Base-by-base conservation (phyloP, 805 yeast species). In the Cyberlindnera mrakii region DNA sequence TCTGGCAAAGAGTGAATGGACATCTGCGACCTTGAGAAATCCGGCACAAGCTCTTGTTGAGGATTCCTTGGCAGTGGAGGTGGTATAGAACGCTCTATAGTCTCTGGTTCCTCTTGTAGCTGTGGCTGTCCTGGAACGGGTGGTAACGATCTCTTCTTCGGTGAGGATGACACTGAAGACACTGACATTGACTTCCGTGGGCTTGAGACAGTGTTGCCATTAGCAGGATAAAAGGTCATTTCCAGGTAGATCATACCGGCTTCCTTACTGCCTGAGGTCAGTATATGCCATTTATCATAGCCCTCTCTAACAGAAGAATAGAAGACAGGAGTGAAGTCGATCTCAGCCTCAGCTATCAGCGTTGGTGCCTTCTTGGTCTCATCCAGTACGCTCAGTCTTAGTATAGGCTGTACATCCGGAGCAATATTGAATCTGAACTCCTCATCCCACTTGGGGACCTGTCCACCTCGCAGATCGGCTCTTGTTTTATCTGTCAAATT, bases 161-260 rank as follows among this genome's bases (percentile, higher is more conserved):
- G 31, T 5, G 49, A 35, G 23, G 30, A 35, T 16, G 15, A 30
- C 14, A n/a, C 19, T 4, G 16, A 7, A 8, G 32, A 17, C 13
- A 33, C 8, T 14, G 25, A 5, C 29, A 37, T 30, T 37, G 34
- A 17, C 10, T 17, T 37, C 20, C 13, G 39, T 10, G 39, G 17
- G 16, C 25, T n/a, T n/a, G 30, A 20, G 15, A 14, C 20, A 6
- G 37, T 6, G 30, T 23, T 35, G 31, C 37, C 37, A 58, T 38
- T 57, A 2, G 69, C 59, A 1, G 96, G 93, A 58, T 86, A 87
- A 58, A 87, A 93, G 0, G 97, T 88, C 84, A 93, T 82, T 56
- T 93, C 98, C 43, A 93, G 65, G 62, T 80, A 91, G 1, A 93
- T 78, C 61, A 78, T 85, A 2, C 99, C 99, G 1, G 96, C 96